A percentile compares a stretch with the other conserved stretches of the same genome.
phyloP scores from a whole-genome alignment of 1,284 basidiomycete genomes.

The Polyporus tsugae region DNA sequence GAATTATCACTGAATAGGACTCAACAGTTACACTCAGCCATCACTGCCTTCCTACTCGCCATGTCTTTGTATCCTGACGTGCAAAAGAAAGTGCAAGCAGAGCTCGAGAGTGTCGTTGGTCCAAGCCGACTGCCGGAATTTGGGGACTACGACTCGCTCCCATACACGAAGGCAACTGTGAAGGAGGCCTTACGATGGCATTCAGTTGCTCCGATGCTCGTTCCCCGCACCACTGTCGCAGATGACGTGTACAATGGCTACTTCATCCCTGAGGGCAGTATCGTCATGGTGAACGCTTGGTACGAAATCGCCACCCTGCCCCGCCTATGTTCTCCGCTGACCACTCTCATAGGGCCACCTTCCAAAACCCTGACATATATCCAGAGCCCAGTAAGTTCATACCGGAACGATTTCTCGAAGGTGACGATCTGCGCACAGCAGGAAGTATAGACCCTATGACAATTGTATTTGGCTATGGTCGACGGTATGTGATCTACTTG shows the following conservation, averaged over 20 bases:
- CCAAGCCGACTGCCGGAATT: slow-evolving; percentile 40
- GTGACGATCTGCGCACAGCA: not conserved
- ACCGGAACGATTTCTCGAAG: slow-evolving; percentile 34
- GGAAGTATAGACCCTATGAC: slow-evolving; percentile 27
- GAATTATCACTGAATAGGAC: not conserved
- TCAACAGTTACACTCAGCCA: not conserved
- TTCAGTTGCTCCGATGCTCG: slow-evolving; percentile 27
- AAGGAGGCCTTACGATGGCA: slow-evolving; percentile 39
- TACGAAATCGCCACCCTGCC: not conserved
- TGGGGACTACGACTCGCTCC: slow-evolving; percentile 40
- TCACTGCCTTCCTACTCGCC: slow-evolving; percentile 34
- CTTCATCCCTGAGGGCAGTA: not conserved
- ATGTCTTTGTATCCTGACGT: slow-evolving; percentile 36
- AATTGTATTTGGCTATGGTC: slow-evolving; percentile 44
- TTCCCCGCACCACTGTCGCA: slow-evolving; percentile 8
- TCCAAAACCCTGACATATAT: slow-evolving; percentile 29
- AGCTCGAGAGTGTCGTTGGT: slow-evolving; percentile 43
- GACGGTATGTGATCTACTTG: slow-evolving; percentile 33
- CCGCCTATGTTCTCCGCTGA: slow-evolving; percentile 12
- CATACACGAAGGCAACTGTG: slow-evolving; percentile 42
- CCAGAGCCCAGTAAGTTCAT: slow-evolving; percentile 31
- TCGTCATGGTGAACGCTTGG: not conserved
- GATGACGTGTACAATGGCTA: not conserved
- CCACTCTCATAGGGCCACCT: slow-evolving; percentile 31
- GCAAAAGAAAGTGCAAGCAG: slow-evolving; percentile 39